Conservation (phyloP, 139 green algal genomes). For the Nannochloris sp. region DNA sequence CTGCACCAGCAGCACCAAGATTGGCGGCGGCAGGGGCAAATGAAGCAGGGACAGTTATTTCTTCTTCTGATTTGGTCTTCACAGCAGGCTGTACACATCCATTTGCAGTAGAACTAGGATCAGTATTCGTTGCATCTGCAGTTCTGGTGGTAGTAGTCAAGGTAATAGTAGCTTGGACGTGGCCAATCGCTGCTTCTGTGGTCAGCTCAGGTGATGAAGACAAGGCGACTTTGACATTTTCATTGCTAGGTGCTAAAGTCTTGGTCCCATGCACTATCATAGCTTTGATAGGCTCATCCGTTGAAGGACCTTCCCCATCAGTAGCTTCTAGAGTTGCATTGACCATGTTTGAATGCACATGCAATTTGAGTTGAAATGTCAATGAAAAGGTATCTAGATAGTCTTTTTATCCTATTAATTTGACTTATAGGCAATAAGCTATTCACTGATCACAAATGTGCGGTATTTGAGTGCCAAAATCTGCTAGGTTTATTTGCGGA, state of each 20-base stretch:
- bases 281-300: neutral
- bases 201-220: neutral
- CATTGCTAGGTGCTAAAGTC: neutral
- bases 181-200: neutral
- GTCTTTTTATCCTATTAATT: too few species aligned
- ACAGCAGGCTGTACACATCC: neutral
- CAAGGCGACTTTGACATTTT: neutral
- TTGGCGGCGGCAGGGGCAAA: too few species aligned
- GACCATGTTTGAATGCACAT: neutral
- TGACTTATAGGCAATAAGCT: too few species aligned
- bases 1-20: too few species aligned
- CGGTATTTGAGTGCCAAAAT: too few species aligned
- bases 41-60: too few species aligned
- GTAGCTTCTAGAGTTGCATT: neutral
- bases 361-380: neutral
- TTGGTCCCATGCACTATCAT: neutral
- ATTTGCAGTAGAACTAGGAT: neutral
- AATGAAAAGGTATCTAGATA: too few species aligned
- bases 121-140: neutral
- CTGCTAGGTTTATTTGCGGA: too few species aligned
- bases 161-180: too few species aligned
- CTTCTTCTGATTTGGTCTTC: too few species aligned
- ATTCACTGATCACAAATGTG: too few species aligned
- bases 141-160: neutral
- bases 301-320: neutral